phyloP scores from a whole-genome alignment of 2,329 filamentous ascomycete species.

The Dothistroma pini region DNA sequence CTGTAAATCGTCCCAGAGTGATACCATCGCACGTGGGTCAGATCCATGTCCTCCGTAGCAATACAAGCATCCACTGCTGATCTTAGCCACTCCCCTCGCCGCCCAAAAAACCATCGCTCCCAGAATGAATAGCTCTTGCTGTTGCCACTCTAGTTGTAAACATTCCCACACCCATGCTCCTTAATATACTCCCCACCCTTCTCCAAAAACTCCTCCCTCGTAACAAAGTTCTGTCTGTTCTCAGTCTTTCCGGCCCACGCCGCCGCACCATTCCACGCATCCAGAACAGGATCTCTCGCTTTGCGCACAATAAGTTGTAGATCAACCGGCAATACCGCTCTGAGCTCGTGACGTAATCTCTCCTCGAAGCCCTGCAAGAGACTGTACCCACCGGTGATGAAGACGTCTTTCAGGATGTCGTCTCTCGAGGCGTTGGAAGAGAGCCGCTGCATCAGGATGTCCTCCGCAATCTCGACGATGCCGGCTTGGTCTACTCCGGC shows the following conservation, averaged over 20 bases:
- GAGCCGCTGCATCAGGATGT: conserved; percentile 83
- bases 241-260: conserved; percentile 66
- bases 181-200: conserved; percentile 94
- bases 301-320: conserved; percentile 65
- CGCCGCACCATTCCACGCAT: conserved; percentile 92
- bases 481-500: conserved; percentile 97
- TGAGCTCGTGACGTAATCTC: conserved; percentile 68
- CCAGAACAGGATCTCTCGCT: conserved; percentile 72
- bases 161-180: conserved; percentile 48
- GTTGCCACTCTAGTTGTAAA: conserved; percentile 16
- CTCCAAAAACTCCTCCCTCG: conserved; percentile 79
- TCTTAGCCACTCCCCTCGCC: neutral
- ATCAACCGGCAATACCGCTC: conserved; percentile 66
- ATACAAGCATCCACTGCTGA: no score
- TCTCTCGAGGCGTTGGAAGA: conserved; percentile 53
- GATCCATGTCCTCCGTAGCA: no score
- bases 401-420: conserved; percentile 77
- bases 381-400: conserved; percentile 90
- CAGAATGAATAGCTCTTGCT: neutral
- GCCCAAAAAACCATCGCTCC: neutral
- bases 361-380: conserved; percentile 85
- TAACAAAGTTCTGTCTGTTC: conserved; percentile 63
- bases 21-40: no score
- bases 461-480: conserved; percentile 84
- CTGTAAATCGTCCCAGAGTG: no score